Base-by-base conservation (phyloP, 1,139 yeast species). In the Candida pseudoviswanathii region DNA sequence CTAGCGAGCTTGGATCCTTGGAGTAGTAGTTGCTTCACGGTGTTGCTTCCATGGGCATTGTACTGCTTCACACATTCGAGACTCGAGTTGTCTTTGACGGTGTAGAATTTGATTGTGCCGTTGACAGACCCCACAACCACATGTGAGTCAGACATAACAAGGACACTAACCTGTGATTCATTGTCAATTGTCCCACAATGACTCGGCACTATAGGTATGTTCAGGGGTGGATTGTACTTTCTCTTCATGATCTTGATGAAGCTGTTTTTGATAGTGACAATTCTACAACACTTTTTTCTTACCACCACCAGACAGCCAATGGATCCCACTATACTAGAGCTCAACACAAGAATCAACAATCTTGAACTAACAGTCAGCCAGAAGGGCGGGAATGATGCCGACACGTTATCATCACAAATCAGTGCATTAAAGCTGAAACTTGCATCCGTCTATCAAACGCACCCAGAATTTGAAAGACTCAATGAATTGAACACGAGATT, bases 1-100 rank as follows among this genome's bases (percentile, higher is more conserved):
- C 73, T 66, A 3, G 67, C 73, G 49, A 73, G 58, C 26, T 63
- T 59, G 3, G 58, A 54, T 0, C 66, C 67, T 36, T 53, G 58
- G 4, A 36, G 25, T 43, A 44, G 22, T 31, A 48, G 37, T 41
- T 48, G 50, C 22, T 42, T 41, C 21, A 48, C 37, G 5, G 41
- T 26, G 22, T 24, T 30, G 9, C 33, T 21, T 22, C 30, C 16
- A 44, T 44, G 42, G 2, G 42, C 46, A 25, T 21, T 9, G 27
- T 22, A 44, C 4, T 25, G 5, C 16, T 44, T 44, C 8, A 44
- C 29, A 11, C 36, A 30, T 44, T 44, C 33, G 7, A 44, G n/a
- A 16, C 16, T 16, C 16, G 16, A 16, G 16, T 16, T 31, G 8
- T 30, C 5, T 2, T 41, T 41, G 30, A 16, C n/a, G 25, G 33